Evolutionary conservation across 2,329 filamentous ascomycete species (phyloP), one percentile per base, ranked within the genome.

Genomic region (Penicillium sp.): DNA sequence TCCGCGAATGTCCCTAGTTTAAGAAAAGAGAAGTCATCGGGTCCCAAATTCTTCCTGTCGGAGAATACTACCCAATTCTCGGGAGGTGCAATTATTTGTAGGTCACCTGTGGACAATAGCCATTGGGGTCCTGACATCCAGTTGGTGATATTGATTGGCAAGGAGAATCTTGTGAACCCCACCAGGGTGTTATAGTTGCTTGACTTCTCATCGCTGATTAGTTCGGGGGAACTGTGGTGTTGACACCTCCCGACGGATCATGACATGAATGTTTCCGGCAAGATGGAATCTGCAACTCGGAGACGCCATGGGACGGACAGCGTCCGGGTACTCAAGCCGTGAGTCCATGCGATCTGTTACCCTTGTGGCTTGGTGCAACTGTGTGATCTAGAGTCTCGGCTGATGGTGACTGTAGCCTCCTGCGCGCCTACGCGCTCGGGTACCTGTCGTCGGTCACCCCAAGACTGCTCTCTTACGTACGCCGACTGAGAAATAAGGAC

Each of bases 381-480:
- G 40, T 46, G 37, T 49, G 35, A 43, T 39, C 41, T 31, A 28
- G 35, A 25, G 19, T 35, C 30, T 38, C 49, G 39, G 40, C 48
- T 55, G 31, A 55, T 54, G 28, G n/a, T 40, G 3, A 41, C 46
- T 52, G 27, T 49, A 72, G 70, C 19, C 59, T 74, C 36, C 59
- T 77, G 31, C 72, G 72, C 44, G 76, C 76, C 22, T 78, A 77
- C 58, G 72, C 65, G 4, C 57, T 79, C 45, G 75, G 74, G 22
- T 77, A 78, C 64, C 53, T 77, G 30, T 77, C 75, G 28, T 70
- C 68, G 36, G 71, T 75, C 10, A 70, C 69, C 18, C 77, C 77
- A 7, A 73, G 69, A 54, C 49, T 79, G 11, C 53, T 78, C 46
- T 63, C 64, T 41, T 68, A 69, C 51, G 51, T 73, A 38, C 61